Evolutionary conservation across 768 basidiomycete genomes (phyloP), one percentile per base, ranked within the genome.

Genomic region (Trametes cubensis): DNA sequence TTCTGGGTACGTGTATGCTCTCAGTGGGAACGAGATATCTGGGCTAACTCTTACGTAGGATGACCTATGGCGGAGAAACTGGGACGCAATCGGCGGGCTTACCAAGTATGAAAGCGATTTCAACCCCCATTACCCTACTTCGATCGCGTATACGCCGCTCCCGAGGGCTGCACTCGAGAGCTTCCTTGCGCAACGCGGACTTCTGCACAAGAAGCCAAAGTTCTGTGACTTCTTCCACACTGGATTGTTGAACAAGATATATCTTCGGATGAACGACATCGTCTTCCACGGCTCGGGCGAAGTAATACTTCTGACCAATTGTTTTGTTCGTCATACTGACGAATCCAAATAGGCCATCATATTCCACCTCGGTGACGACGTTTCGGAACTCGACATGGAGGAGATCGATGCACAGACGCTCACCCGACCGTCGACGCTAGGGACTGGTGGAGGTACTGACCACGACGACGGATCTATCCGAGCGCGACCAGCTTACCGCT

Each of bases 1-100:
- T 85, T 89, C 65, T 92, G 88, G 87, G 89, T 90, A 52, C 66
- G 82, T 13, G 28, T 17, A 23, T 47, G 18, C 21, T 34, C 28
- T n/a, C 5, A 4, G 28, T 28, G 18, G 6, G 17, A 20, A 3
- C 4, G 23, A 20, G 23, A 26, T 8, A 28, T 49, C 21, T 26
- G 40, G n/a, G 21, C 41, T 59, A 21, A 55, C 30, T 18, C 17
- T 55, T 55, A 10, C n/a, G 53, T 60, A 89, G 89, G 89, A 92
- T 68, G 89, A 90, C 70, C 69, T 90, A 7, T 92, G 88, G 88
- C 77, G 88, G 63, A 77, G 88, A 56, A 91, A 92, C 69, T 71
- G 83, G 66, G 79, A 81, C 46, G 83, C 86, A 0, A 83, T 89
- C 48, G 66, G 75, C 18, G 78, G 75, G 17, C 71, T 92, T 15